A percentile compares a stretch with the other conserved stretches of the same genome.
These are phyloP conservation scores for Nematodospora anomalae DNA, from an alignment of 1,139 yeast genomes.

Conservation along the genomic window DNA sequence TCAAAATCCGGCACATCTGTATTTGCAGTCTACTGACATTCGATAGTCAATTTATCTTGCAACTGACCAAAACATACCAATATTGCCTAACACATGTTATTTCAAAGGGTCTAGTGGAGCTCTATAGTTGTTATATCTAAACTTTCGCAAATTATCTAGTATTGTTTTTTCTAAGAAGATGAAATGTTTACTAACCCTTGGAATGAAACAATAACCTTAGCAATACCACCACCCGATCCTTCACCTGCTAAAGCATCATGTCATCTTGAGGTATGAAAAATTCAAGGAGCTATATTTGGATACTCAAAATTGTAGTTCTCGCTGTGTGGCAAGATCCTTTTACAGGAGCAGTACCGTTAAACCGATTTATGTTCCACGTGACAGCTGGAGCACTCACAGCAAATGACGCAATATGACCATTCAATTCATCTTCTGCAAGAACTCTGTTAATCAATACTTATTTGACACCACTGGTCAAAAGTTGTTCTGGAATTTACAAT, in stretches of 20 bases:
- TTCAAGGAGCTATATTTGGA: conserved; percentile 16
- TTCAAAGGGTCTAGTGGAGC: too few relatives aligned
- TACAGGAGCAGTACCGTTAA: conserved; percentile 24
- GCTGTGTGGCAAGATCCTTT: conserved; percentile 26
- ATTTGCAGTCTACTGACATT: too few relatives aligned
- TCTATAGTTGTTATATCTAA: too few relatives aligned
- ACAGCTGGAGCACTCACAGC: conserved; percentile 33
- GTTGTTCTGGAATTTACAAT: conserved; percentile 23
- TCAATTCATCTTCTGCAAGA: conserved; percentile 23
- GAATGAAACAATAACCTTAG: too few relatives aligned
- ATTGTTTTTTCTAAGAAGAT: too few relatives aligned
- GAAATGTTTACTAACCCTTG: too few relatives aligned
- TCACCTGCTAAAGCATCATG: too few relatives aligned
- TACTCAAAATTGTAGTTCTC: conserved; percentile 26
- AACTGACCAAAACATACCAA: too few relatives aligned
- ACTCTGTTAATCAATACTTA: conserved; percentile 32
- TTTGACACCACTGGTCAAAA: conserved; percentile 31
- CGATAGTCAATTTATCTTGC: too few relatives aligned
- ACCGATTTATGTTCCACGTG: conserved; percentile 24
- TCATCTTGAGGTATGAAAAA: not conserved
- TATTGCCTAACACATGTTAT: too few relatives aligned
- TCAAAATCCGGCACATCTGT: too few relatives aligned
- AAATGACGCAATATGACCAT: conserved; percentile 30
- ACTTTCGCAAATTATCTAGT: not conserved
- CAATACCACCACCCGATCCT: too few relatives aligned